Conservation (phyloP, 2,329 filamentous ascomycete species). For the Penicillium sp. region DNA sequence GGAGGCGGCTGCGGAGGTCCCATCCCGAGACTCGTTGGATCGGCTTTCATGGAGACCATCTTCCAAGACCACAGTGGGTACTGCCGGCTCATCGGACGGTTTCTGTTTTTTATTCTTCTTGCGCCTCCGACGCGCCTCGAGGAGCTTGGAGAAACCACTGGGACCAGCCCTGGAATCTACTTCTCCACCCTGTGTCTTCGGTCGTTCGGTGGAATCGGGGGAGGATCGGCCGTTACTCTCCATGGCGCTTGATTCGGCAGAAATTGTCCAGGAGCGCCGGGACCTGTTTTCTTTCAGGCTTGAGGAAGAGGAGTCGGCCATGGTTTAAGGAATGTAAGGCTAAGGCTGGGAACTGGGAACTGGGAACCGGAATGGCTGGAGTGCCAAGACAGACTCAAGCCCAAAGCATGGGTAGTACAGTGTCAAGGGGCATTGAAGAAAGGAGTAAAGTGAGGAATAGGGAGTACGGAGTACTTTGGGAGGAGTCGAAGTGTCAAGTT, state of each 20-base stretch:
- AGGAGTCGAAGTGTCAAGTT: not conserved
- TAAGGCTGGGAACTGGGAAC: not conserved
- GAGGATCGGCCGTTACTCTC: constrained; percentile 40
- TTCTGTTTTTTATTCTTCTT: constrained; percentile 41
- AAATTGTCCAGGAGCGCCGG: constrained; percentile 40
- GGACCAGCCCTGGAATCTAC: constrained; percentile 39
- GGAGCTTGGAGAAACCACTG: constrained; percentile 55
- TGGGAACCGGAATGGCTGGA: not conserved
- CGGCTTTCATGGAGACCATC: constrained; percentile 22
- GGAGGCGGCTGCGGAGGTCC: constrained; percentile 24
- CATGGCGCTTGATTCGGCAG: constrained; percentile 35
- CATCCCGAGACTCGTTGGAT: constrained; percentile 28
- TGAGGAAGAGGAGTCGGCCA: constrained; percentile 39
- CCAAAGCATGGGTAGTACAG: not conserved
- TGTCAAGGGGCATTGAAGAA: not conserved
- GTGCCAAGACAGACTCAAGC: constrained; percentile 1
- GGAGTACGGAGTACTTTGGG: too few species aligned
- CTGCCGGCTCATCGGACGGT: constrained; percentile 23
- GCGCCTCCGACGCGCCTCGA: constrained; percentile 46
- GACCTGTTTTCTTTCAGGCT: constrained; percentile 39
- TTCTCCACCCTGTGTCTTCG: constrained; percentile 42
- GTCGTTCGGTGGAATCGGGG: constrained; percentile 41
- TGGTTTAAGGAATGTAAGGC: constrained; percentile 17
- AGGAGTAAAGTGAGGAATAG: not conserved
- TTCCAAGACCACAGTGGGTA: constrained; percentile 25